phyloP scores from a whole-genome alignment of 2,329 filamentous ascomycete genomes.

The Sarocladium brachiariae region DNA sequence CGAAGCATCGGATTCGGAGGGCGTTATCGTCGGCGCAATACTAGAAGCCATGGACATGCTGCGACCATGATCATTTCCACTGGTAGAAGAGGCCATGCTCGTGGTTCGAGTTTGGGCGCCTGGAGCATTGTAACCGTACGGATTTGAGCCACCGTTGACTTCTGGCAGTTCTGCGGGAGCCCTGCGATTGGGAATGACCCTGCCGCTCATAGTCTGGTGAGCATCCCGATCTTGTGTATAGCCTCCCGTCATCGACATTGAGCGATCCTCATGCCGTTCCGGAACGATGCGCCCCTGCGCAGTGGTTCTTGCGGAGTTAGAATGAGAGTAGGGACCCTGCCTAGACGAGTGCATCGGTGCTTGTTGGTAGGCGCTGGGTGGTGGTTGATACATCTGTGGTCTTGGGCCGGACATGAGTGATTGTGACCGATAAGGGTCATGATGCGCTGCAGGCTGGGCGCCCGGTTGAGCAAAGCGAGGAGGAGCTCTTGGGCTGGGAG shows the following conservation, averaged over 20 bases:
- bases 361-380: constrained; percentile 53
- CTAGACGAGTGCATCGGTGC: constrained; percentile 63
- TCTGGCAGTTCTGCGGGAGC: constrained; percentile 34
- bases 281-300: constrained; percentile 88
- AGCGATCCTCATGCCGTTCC: constrained; percentile 82
- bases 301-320: constrained; percentile 67
- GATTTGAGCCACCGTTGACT: constrained; percentile 28
- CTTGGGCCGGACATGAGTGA: constrained; percentile 75
- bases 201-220: constrained; percentile 89
- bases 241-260: constrained; percentile 88
- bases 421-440: constrained; percentile 84
- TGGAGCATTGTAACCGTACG: constrained; percentile 37
- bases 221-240: constrained; percentile 66
- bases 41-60: constrained; percentile 94
- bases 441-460: constrained; percentile 64
- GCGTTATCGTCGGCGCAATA: constrained; percentile 61
- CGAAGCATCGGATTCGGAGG: constrained; percentile 48
- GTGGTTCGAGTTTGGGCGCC: constrained; percentile 52
- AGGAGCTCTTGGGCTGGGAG: constrained; percentile 32
- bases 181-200: constrained; percentile 72
- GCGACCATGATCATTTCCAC: constrained; percentile 43
- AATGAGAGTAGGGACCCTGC: constrained; percentile 60
- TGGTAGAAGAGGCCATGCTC: constrained; percentile 52
- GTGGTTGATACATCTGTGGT: constrained; percentile 63
- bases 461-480: constrained; percentile 59